Percentiles rank a stretch among this genome's conserved stretches.
Conservation (phyloP, 495 filamentous ascomycete species). For the Schizothecium vesticola region DNA sequence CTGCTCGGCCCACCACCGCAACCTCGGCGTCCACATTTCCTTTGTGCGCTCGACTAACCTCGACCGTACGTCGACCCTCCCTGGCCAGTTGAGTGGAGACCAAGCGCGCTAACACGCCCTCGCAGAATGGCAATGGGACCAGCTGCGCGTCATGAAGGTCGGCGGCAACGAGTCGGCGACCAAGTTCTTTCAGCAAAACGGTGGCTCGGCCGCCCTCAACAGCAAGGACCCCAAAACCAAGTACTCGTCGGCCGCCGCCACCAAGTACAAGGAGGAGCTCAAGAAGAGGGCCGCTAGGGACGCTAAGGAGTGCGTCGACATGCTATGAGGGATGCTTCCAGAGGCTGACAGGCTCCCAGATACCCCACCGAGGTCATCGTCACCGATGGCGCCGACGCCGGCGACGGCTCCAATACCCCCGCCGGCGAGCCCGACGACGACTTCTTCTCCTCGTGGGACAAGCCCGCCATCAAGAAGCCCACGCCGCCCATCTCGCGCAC, state of each 20-base stretch:
- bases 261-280: slow-evolving; percentile 95
- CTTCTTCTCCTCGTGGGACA: slow-evolving; percentile 99
- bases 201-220: slow-evolving; percentile 84
- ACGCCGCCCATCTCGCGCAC: slow-evolving; percentile 91
- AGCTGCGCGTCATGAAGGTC: slow-evolving; percentile 96
- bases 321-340: background rate
- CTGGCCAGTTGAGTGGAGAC: background rate
- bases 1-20: slow-evolving; percentile 88
- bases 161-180: slow-evolving; percentile 97
- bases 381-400: slow-evolving; percentile 62
- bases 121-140: slow-evolving; percentile 98
- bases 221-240: slow-evolving; percentile 96
- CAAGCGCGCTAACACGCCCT: slow-evolving; percentile 10
- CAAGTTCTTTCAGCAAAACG: slow-evolving; percentile 94
- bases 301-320: slow-evolving; percentile 62
- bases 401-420: slow-evolving; percentile 61
- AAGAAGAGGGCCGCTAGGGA: slow-evolving; percentile 76
- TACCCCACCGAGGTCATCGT: slow-evolving; percentile 83
- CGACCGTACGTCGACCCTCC: slow-evolving; percentile 65
- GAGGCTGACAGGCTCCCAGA: slow-evolving; percentile 40
- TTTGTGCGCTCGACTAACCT: slow-evolving; percentile 98
- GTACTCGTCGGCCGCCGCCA: slow-evolving; percentile 83
- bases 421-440: slow-evolving; percentile 78
- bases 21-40: slow-evolving; percentile 90
- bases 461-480: slow-evolving; percentile 92